Evolutionary conservation across 2,329 filamentous ascomycete species (phyloP).

Genomic region (Rhynchosporium secalis): DNA sequence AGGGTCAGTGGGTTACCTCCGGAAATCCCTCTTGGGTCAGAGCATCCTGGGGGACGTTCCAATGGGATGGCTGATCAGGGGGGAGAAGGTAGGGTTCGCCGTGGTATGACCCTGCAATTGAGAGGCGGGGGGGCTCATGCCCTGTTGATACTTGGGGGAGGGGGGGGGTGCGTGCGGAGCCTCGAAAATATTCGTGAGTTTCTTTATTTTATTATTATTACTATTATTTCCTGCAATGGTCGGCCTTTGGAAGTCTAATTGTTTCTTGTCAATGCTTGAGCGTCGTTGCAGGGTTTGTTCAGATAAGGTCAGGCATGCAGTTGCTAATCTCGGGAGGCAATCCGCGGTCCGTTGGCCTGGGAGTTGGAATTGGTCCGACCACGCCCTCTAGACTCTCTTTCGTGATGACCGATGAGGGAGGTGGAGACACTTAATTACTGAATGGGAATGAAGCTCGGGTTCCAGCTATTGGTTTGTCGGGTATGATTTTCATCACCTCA

Average conservation of each 20-base stretch:
- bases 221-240: not conserved
- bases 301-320: not conserved
- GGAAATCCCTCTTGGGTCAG: conserved; percentile 2
- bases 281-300: conserved; percentile 11
- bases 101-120: not conserved
- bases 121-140: conserved; percentile 10
- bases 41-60: not conserved
- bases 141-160: conserved; percentile 1
- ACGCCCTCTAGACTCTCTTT: not conserved
- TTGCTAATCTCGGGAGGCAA: conserved; percentile 15
- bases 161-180: not conserved
- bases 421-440: not conserved
- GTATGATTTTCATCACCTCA: not conserved
- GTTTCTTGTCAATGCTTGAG: conserved; percentile 5
- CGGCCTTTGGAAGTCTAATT: not conserved
- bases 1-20: conserved; percentile 4
- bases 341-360: conserved; percentile 17
- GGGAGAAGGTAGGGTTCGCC: not conserved
- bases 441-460: conserved; percentile 5
- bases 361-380: conserved; percentile 5
- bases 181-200: not conserved
- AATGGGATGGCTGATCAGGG: conserved; percentile 13
- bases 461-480: conserved; percentile 11
- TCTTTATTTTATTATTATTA: not conserved
- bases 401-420: conserved; percentile 7